Percentiles rank a stretch among this genome's conserved stretches.
Evolutionary conservation across 306 rosid genomes (phyloP).

Genomic region (Boehmeria nivea): DNA sequence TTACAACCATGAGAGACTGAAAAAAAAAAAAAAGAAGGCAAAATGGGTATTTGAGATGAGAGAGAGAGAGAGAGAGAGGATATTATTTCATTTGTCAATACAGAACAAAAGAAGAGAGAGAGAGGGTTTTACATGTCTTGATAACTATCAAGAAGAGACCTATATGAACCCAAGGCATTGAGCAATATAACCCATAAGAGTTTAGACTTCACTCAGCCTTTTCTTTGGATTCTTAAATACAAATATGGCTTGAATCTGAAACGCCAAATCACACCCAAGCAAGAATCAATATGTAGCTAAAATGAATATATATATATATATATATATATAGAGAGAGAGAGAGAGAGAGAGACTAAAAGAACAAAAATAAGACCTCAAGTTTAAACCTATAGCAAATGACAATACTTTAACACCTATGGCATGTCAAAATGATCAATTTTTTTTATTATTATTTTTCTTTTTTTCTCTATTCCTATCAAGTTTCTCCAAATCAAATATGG

Average conservation of each 20-base stretch:
- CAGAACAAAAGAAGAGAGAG: conserved; percentile 28
- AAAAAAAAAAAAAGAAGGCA: too few species aligned
- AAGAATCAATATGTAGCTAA: conserved; percentile 26
- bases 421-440: conserved; percentile 41
- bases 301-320: too few species aligned
- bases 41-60: too few species aligned
- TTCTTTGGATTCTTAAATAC: too few species aligned
- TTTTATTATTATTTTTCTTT: conserved; percentile 22
- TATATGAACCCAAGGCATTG: too few species aligned
- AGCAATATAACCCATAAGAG: too few species aligned
- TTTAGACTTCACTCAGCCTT: too few species aligned
- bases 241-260: conserved; percentile 25
- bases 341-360: neutral
- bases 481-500: conserved; percentile 14
- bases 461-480: conserved; percentile 29
- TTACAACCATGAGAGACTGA: too few species aligned
- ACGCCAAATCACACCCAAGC: conserved; percentile 27
- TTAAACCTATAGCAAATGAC: conserved; percentile 25
- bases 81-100: conserved; percentile 25
- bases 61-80: neutral
- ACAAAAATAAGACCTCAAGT: conserved; percentile 21
- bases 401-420: conserved; percentile 25
- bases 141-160: conserved; percentile 16
- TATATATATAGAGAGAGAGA: neutral
- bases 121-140: conserved; percentile 18